Evolutionary conservation across 208 protist species (phyloP), one percentile per base, ranked within the genome.

Genomic region (Porcisia hertigi): DNA sequence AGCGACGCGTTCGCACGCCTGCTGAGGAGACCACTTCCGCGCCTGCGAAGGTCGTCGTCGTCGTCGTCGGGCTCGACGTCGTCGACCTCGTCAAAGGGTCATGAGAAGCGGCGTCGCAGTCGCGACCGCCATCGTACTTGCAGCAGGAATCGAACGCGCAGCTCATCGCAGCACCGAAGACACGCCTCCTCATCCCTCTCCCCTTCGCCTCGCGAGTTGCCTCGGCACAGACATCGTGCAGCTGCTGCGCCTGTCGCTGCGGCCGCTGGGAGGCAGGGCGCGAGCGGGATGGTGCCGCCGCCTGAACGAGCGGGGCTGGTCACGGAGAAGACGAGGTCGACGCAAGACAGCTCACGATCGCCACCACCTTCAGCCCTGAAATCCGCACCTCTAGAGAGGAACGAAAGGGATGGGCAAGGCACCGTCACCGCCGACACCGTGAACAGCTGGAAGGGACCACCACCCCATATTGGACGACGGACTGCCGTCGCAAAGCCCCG

Each of bases 21-120:
- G 57, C 72, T 82, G 9, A 52, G 47, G 7, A 55, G 59, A 54
- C 77, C 71, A 14, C 72, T 82, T 41, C 77, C 72, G 58, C 65
- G 30, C 12, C 77, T 77, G 41, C 55, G 41, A 30, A 8, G 55
- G 52, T 62, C 71, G 8, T 76, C 69, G 2, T 39, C 76, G 20
- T 63, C 73, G 23, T 71, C 73, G 5, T 69, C 60, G 11, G 14
- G 18, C 9, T 71, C 64, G 62, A 39, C 53, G 12, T 59, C 76
- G 0, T 64, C 76, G 1, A 47, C 69, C 2, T 76, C 64, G 45
- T 70, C 25, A 1, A 34, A 14, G 65, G 25, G 14, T 0, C 25
- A 39, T 8, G 25, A 41, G 25, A 55, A 53, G 65, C 65, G 25
- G 45, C 34, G 18, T 25, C 25, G 25, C 41, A 70, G 45, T 55